These are phyloP conservation scores for Solanum chmielewskii DNA, from an alignment of 257 asterid species.

Conservation along the genomic window DNA sequence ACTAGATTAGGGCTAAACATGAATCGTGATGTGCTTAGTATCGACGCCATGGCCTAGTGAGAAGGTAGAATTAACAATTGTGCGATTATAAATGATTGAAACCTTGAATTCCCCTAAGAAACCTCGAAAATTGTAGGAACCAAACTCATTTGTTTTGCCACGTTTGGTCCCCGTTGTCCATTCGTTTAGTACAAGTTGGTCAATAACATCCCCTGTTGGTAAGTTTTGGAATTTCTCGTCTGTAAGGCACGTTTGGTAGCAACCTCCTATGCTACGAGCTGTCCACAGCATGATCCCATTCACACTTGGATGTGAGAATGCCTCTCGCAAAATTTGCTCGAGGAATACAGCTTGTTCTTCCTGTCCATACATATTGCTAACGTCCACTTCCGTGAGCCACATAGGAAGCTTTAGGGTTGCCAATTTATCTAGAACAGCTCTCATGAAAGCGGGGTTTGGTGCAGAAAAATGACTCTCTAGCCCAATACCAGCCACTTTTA, in stretches of 20 bases:
- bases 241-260: not conserved
- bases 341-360: slow-evolving; percentile 11
- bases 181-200: not conserved
- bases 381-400: slow-evolving; percentile 62
- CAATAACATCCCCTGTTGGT: not conserved
- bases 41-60: slow-evolving; percentile 19
- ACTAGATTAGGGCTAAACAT: not conserved
- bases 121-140: slow-evolving; percentile 14
- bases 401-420: slow-evolving; percentile 31
- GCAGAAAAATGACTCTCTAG: not conserved
- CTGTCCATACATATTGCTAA: slow-evolving; percentile 15
- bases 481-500: not conserved
- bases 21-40: slow-evolving; percentile 17
- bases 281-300: not conserved
- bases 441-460: not conserved
- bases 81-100: slow-evolving; percentile 5
- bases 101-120: slow-evolving; percentile 34
- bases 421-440: not conserved
- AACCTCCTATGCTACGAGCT: not conserved
- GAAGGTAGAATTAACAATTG: slow-evolving; percentile 8
- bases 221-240: not conserved
- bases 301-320: not conserved
- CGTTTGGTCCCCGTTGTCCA: not conserved
- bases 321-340: not conserved
- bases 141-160: not conserved